A percentile compares a stretch with the other conserved stretches of the same genome.
These are phyloP conservation scores for Fusarium subtropicale DNA, from an alignment of 2,329 filamentous ascomycete genomes.

Conservation along the genomic window DNA sequence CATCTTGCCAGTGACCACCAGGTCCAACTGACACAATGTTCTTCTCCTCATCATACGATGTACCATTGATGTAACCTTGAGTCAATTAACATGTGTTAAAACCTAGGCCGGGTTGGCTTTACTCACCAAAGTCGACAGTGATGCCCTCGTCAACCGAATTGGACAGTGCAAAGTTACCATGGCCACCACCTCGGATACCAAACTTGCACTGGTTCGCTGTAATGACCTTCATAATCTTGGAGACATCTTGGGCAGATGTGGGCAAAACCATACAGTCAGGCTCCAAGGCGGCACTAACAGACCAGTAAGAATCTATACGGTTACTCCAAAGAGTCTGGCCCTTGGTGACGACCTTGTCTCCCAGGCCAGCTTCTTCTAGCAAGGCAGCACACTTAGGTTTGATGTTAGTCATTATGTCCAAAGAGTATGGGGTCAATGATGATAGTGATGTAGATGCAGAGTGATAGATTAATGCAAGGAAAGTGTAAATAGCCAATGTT, in stretches of 20 bases:
- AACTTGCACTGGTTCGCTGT: constrained; percentile 50
- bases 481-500: not conserved
- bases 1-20: constrained; percentile 53
- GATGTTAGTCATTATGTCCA: constrained; percentile 19
- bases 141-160: constrained; percentile 54
- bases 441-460: not conserved
- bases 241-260: constrained; percentile 52
- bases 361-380: constrained; percentile 41
- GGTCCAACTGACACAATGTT: constrained; percentile 51
- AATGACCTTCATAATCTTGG: constrained; percentile 51
- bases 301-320: constrained; percentile 54
- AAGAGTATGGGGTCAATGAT: not conserved
- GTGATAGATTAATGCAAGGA: not conserved
- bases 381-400: constrained; percentile 44
- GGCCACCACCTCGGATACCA: constrained; percentile 55
- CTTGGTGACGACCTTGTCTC: constrained; percentile 48
- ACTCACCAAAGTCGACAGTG: constrained; percentile 52
- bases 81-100: not conserved
- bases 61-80: constrained; percentile 48
- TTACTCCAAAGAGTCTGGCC: constrained; percentile 45
- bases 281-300: constrained; percentile 50
- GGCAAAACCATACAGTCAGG: constrained; percentile 55
- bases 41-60: constrained; percentile 46
- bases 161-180: constrained; percentile 49
- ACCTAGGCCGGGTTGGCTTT: not conserved